Base-by-base conservation (phyloP, 2,329 filamentous ascomycete species). In the Chaetomium strumarium region DNA sequence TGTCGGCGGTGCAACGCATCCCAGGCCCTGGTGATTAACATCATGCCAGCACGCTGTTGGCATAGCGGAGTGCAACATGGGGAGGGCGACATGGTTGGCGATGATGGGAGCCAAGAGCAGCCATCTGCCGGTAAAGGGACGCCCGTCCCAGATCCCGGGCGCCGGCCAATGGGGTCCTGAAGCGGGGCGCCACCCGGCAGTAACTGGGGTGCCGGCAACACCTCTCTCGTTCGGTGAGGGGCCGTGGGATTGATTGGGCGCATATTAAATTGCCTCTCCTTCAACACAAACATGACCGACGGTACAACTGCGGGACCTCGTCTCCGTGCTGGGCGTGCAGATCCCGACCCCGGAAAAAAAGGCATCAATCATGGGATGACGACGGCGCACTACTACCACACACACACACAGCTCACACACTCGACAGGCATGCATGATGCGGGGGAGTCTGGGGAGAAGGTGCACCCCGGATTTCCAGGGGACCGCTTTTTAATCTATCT, bases 391-490 rank as follows among this genome's bases (percentile, higher is more conserved):
- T 41, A 14, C 43, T 43, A 16, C 29, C 42, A 20, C n/a, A 33
- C 39, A 31, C n/a, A 24, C 31, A 24, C 12, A 7, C 36, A 47
- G 11, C 24, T 19, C 16, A 5, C 38, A 43, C 24, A 9, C 19
- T 44, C 10, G 20, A 42, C 36, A 17, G 16, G n/a, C n/a, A n/a
- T n/a, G n/a, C n/a, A n/a, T n/a, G 19, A 29, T 17, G 10, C 20
- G 4, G 24, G 47, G 33, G 14, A 16, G 14, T 39, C 33, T n/a
- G n/a, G n/a, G 42, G n/a, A 11, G 19, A 40, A 41, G 20, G 46
- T 40, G 46, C 55, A 54, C 56, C 56, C 56, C 56, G 54, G 57
- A 59, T 53, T 56, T 46, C 30, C 41, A 53, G 30, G 42, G 47
- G 24, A 24, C 24, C 24, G 46, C 54, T 31, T 16, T 16, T 47